Base-by-base conservation (phyloP, 2,329 filamentous ascomycete genomes). In the Penicillium griseofulvum region DNA sequence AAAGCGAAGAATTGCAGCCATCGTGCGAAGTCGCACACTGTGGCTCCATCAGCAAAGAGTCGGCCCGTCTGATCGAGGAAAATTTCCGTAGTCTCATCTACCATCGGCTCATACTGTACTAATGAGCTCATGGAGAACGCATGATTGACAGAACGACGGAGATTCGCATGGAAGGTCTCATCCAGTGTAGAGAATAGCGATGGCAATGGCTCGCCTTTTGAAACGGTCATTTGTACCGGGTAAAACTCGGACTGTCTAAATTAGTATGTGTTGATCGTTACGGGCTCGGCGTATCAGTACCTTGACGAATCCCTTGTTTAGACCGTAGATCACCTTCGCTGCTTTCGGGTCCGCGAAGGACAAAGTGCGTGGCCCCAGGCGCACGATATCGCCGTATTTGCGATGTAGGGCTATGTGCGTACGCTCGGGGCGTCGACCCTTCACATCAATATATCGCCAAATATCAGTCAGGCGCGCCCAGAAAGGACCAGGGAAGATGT, bases 1-100 rank as follows among this genome's bases (percentile, higher is more conserved):
- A 91, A 92, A 0, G 89, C 89, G 63, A 89, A 91, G 68, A 86
- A 91, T 66, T 92, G 89, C 54, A 92, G 75, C 89, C 89, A 92
- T 6, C 56, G 44, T 17, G 59, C 54, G 37, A 69, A 66, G 29
- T 66, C 55, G 48, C 62, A 67, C 9, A 55, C 47, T 16, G 57
- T 45, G 4, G 48, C 28, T 5, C 54, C 59, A 3, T 60, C 58
- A 5, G 77, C 80, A 60, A 80, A 87, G 3, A 86, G 66, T 2
- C 77, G 74, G 58, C 83, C 78, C 0, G 84, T 87, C 68, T 85
- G 83, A 31, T 80, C 72, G 6, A 93, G 80, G 69, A 91, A 93
- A 2, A 89, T 75, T 59, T 84, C 83, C 0, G 87, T 86, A 1
- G 87, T 90, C 61, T 85, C 87, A 68, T 90, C 88, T 38, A 94